phyloP scores from a whole-genome alignment of 1,139 yeast species.

The Debaryomycetaceae sp. region DNA sequence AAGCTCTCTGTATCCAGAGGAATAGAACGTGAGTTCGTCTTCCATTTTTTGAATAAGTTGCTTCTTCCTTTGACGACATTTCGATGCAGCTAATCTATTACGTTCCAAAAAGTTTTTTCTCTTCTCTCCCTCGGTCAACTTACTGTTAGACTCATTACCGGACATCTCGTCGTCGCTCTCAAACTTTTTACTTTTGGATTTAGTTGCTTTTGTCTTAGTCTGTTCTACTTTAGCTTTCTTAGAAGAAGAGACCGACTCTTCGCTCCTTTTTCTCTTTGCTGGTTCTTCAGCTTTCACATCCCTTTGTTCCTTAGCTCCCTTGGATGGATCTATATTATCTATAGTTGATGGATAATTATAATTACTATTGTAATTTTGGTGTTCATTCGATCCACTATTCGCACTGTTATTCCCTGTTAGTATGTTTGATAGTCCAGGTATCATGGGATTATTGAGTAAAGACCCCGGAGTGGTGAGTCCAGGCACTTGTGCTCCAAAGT shows the following conservation, averaged over 20 bases:
- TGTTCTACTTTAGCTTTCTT: conserved; percentile 2
- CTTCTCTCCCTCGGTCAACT: conserved; percentile 45
- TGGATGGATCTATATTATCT: neutral
- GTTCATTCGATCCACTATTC: neutral
- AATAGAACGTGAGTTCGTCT: conserved; percentile 64
- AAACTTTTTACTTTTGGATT: neutral
- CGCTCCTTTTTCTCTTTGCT: conserved; percentile 1
- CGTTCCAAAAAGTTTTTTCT: conserved; percentile 83
- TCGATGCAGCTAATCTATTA: conserved; percentile 91
- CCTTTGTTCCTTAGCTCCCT: neutral
- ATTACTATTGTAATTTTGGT: neutral
- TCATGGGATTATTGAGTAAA: conserved; percentile 40
- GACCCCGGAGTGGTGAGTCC: conserved; percentile 47
- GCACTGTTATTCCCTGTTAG: conserved; percentile 23
- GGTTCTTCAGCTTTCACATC: neutral
- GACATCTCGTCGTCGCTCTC: neutral
- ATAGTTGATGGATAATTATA: neutral
- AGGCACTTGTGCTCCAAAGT: conserved; percentile 32
- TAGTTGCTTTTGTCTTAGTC: conserved; percentile 2
- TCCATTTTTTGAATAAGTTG: conserved; percentile 83
- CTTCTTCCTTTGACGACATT: conserved; percentile 93
- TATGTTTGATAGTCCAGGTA: conserved; percentile 44
- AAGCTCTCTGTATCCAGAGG: conserved; percentile 67
- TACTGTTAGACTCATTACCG: neutral
- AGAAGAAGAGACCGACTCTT: neutral